These are phyloP conservation scores for Helotiales sp. DNA, from an alignment of 2,329 filamentous ascomycete species.

Conservation along the genomic window DNA sequence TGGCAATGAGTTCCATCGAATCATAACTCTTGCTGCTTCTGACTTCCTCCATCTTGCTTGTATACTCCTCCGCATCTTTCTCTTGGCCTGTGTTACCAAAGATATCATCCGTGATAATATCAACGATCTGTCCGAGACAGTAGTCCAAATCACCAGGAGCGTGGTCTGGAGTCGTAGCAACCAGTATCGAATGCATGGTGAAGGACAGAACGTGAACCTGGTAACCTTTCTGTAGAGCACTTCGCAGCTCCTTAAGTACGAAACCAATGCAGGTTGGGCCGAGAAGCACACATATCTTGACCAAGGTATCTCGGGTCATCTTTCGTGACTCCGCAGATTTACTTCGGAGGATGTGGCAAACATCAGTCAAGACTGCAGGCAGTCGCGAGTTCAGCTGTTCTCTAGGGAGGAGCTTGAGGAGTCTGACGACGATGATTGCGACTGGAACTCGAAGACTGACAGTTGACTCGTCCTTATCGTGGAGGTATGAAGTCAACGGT, in stretches of 20 bases:
- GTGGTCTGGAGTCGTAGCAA: constrained; percentile 74
- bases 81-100: constrained; percentile 93
- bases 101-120: constrained; percentile 94
- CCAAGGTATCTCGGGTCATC: constrained; percentile 85
- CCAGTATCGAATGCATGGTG: constrained; percentile 89
- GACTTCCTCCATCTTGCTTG: constrained; percentile 94
- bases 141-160: constrained; percentile 87
- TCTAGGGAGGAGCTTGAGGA: constrained; percentile 79
- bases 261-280: constrained; percentile 87
- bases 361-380: constrained; percentile 84
- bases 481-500: constrained; percentile 80
- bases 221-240: constrained; percentile 82
- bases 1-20: constrained; percentile 91
- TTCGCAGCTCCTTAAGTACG: constrained; percentile 87
- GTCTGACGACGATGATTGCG: constrained; percentile 85
- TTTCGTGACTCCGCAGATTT: constrained; percentile 88
- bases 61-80: constrained; percentile 95
- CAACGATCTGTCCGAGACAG: constrained; percentile 77
- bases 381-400: constrained; percentile 75
- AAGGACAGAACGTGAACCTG: constrained; percentile 95
- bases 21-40: constrained; percentile 99
- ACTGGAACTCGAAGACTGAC: constrained; percentile 93
- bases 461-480: constrained; percentile 92
- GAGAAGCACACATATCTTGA: constrained; percentile 80
- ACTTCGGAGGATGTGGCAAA: constrained; percentile 90